Conservation (phyloP, 2,329 filamentous ascomycete species). For the Aspergillus luchuensis region DNA sequence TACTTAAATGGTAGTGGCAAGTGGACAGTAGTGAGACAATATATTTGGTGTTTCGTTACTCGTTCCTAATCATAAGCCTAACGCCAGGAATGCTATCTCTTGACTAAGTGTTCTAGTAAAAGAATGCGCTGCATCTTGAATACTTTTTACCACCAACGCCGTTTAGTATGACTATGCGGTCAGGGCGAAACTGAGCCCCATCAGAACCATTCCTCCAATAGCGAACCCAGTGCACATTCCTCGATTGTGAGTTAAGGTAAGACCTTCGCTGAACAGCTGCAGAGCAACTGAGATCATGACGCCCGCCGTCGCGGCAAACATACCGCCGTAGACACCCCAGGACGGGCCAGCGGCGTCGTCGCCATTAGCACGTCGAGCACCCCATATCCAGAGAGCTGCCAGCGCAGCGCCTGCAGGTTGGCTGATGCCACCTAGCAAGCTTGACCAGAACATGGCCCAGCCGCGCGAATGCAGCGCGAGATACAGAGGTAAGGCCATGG, state of each 20-base stretch:
- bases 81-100: not conserved
- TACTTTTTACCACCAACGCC: not conserved
- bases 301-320: constrained; percentile 87
- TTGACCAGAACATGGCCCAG: constrained; percentile 82
- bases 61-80: not conserved
- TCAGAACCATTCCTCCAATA: constrained; percentile 70
- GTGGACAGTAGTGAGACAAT: too few species aligned
- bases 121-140: not conserved
- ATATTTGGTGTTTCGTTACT: not conserved
- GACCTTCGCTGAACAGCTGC: constrained; percentile 82
- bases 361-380: constrained; percentile 57
- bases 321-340: constrained; percentile 57
- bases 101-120: not conserved
- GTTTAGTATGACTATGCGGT: constrained; percentile 56
- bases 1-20: not conserved
- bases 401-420: constrained; percentile 85
- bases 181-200: constrained; percentile 82
- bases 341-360: constrained; percentile 42
- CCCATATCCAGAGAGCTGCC: constrained; percentile 82
- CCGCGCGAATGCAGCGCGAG: constrained; percentile 80
- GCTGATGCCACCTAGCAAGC: constrained; percentile 78
- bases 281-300: constrained; percentile 95
- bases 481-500: constrained; percentile 88
- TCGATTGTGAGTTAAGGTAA: constrained; percentile 66
- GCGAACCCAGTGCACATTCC: constrained; percentile 42